Evolutionary conservation across 495 filamentous ascomycete species (phyloP).

Genomic region (Hypoxylon lienhwacheense): DNA sequence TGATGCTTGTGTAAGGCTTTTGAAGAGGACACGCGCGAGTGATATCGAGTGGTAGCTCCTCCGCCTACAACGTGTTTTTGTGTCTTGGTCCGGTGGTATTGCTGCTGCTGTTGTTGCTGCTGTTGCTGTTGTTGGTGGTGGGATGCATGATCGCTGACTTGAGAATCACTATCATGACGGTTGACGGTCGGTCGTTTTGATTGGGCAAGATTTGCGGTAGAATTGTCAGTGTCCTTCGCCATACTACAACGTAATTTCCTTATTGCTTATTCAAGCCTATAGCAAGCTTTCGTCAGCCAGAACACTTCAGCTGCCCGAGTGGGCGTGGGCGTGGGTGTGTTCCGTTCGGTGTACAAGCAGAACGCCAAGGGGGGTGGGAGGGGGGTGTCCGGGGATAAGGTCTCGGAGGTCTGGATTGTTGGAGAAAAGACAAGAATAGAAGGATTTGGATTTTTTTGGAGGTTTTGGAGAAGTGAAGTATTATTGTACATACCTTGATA

Average conservation of each 20-base stretch:
- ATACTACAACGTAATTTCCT: slow-evolving; percentile 12
- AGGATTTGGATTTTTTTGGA: slow-evolving; percentile 14
- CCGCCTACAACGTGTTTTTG: slow-evolving; percentile 53
- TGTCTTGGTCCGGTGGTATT: slow-evolving; percentile 42
- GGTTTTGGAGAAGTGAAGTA: too few relatives aligned
- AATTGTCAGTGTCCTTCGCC: slow-evolving; percentile 33
- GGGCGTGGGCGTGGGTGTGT: slow-evolving; percentile 28
- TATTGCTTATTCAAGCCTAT: slow-evolving; percentile 27
- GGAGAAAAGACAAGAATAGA: slow-evolving; percentile 12
- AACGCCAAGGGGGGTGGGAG: slow-evolving; percentile 4
- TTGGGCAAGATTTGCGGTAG: slow-evolving; percentile 44
- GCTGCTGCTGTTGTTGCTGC: too few relatives aligned
- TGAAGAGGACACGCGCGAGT: slow-evolving; percentile 48
- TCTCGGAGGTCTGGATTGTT: slow-evolving; percentile 19
- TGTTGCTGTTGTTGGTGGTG: too few relatives aligned
- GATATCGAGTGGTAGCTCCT: slow-evolving; percentile 40
- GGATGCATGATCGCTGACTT: slow-evolving; percentile 38
- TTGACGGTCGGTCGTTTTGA: slow-evolving; percentile 49
- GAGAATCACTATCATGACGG: slow-evolving; percentile 44
- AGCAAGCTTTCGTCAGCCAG: slow-evolving; percentile 23
- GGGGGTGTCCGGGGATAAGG: slow-evolving; percentile 31
- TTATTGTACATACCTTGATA: too few relatives aligned
- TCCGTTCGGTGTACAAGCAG: slow-evolving; percentile 30
- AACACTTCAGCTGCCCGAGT: slow-evolving; percentile 27
- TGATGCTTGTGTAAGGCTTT: slow-evolving; percentile 53